Evolutionary conservation across 2,329 filamentous ascomycete genomes (phyloP).

Genomic region (Bisporella sp.): DNA sequence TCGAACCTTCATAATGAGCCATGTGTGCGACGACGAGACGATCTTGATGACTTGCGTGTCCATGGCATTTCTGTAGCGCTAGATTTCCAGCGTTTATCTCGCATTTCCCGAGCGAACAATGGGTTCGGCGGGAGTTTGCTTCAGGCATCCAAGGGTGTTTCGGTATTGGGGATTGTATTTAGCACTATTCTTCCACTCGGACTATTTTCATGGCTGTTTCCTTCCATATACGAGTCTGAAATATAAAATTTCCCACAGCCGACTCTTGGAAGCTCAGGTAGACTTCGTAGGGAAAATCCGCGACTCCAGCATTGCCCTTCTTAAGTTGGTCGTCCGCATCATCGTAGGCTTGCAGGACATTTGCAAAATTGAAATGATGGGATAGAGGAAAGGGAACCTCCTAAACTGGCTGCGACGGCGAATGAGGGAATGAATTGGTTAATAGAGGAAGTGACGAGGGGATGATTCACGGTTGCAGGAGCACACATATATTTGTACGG

Average conservation of each 20-base stretch:
- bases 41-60: constrained; percentile 16
- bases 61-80: too few species aligned
- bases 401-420: too few species aligned
- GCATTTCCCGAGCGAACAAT: neutral
- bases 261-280: too few species aligned
- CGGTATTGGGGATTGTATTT: constrained; percentile 19
- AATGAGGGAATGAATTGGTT: neutral
- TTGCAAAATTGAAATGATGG: too few species aligned
- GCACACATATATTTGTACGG: neutral
- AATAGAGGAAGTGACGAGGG: constrained; percentile 3
- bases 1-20: constrained; percentile 11
- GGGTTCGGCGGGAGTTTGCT: constrained; percentile 5
- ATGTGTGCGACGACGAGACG: constrained; percentile 22
- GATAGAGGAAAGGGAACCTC: too few species aligned
- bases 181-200: constrained; percentile 12
- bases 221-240: neutral
- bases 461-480: neutral
- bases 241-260: too few species aligned
- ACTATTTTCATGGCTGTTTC: constrained; percentile 3
- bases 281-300: too few species aligned
- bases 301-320: too few species aligned
- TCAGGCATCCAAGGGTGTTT: constrained; percentile 22
- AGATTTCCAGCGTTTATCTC: too few species aligned
- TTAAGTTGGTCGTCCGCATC: too few species aligned
- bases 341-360: too few species aligned